Percentiles rank a stretch among this genome's conserved stretches.
These are phyloP conservation scores for Penicillium robsamsonii DNA, from an alignment of 495 filamentous ascomycete species.

Conservation along the genomic window DNA sequence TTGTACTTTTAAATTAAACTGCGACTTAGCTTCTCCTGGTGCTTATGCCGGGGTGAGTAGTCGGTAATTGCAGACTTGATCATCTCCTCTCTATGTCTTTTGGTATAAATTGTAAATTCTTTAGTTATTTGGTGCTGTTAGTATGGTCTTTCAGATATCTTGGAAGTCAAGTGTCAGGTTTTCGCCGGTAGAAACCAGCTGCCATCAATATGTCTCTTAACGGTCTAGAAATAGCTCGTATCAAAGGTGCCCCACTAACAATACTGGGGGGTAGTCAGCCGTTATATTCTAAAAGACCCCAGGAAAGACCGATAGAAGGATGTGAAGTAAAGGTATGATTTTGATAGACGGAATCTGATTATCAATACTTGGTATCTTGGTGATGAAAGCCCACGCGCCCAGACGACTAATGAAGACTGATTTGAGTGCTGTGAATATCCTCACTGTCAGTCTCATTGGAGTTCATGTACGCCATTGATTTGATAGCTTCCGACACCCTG, in stretches of 20 bases:
- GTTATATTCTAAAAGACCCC: no score
- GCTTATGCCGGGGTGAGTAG: slow-evolving; percentile 14
- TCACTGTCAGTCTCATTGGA: background rate
- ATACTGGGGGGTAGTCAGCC: no score
- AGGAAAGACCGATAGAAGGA: no score
- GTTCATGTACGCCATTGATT: background rate
- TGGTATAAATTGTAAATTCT: slow-evolving; percentile 25
- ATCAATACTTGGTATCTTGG: background rate
- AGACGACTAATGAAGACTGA: background rate
- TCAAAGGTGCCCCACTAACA: no score
- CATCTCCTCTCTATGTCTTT: slow-evolving; percentile 37
- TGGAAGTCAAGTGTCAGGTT: background rate
- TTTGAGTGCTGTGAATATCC: background rate
- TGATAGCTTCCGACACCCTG: background rate
- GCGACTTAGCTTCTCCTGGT: slow-evolving; percentile 18
- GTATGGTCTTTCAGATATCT: background rate
- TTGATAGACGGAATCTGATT: background rate
- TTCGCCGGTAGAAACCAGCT: no score
- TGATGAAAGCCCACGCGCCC: background rate
- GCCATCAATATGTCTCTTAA: no score
- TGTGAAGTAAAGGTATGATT: background rate
- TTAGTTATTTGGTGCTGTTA: background rate
- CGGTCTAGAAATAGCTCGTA: no score
- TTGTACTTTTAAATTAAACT: slow-evolving; percentile 40
- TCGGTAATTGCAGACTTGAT: slow-evolving; percentile 37